phyloP scores from a whole-genome alignment of 495 filamentous ascomycete species.

The Hyaloscypha hepaticicola region DNA sequence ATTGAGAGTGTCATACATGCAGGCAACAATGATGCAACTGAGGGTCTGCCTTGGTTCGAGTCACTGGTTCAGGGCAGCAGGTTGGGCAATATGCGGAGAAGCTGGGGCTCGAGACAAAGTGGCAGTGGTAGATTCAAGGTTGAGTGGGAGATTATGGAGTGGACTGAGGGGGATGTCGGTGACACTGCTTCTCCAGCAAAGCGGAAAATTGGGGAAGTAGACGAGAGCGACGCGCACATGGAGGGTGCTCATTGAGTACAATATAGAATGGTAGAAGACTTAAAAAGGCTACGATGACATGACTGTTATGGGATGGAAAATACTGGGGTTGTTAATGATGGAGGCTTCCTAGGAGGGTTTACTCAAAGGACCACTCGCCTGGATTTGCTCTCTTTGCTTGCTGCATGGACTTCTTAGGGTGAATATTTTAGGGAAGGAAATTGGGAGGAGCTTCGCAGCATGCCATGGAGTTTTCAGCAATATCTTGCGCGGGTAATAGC shows the following conservation, averaged over 20 bases:
- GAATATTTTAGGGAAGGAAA: not conserved
- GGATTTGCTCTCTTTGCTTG: constrained; percentile 2
- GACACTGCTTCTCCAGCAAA: constrained; percentile 48
- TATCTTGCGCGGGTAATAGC: constrained; percentile 3
- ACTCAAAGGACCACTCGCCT: not conserved
- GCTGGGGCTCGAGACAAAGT: constrained; percentile 51
- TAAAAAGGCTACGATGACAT: not conserved
- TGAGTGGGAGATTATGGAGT: constrained; percentile 86
- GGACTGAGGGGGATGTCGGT: constrained; percentile 56
- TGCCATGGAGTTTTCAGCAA: constrained; percentile 9
- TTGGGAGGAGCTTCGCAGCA: not conserved
- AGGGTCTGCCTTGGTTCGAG: constrained; percentile 80
- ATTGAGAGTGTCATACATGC: constrained; percentile 4
- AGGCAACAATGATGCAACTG: constrained; percentile 25
- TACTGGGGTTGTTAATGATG: not conserved
- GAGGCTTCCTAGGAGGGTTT: not conserved
- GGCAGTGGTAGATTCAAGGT: constrained; percentile 59
- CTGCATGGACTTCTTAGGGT: constrained; percentile 2
- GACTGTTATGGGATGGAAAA: not conserved
- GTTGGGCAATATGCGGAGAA: constrained; percentile 63
- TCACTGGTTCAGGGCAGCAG: constrained; percentile 71
- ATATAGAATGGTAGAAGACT: not conserved
- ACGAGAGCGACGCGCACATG: constrained; percentile 33
- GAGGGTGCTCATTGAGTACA: constrained; percentile 11
- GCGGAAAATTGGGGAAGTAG: constrained; percentile 49